Percentiles rank a stretch among this genome's conserved stretches.
Evolutionary conservation across 2,329 filamentous ascomycete genomes (phyloP).

Genomic region (Elsinoe perseae): DNA sequence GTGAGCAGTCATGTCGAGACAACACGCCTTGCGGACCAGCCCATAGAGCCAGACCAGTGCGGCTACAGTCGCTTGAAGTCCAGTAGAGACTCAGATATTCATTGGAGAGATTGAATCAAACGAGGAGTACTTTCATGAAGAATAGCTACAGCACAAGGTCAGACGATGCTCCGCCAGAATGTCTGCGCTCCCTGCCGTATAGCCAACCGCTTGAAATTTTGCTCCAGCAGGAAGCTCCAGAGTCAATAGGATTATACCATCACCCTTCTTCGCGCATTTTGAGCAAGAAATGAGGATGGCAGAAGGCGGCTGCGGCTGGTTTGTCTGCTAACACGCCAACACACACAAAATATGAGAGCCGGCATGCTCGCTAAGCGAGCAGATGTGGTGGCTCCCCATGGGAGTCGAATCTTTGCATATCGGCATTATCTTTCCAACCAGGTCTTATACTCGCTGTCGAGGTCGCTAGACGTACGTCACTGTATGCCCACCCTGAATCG

Average conservation of each 20-base stretch:
- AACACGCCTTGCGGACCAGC: neutral
- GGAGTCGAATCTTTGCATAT: constrained; percentile 56
- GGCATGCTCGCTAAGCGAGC: neutral
- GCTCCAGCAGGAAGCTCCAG: neutral
- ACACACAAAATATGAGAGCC: neutral
- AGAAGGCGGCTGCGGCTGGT: neutral
- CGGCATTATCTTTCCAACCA: constrained; percentile 55
- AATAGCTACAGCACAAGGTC: neutral
- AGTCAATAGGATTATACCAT: neutral
- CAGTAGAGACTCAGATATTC: neutral
- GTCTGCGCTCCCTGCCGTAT: neutral
- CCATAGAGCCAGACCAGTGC: constrained; percentile 7
- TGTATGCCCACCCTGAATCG: neutral
- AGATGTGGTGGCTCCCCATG: constrained; percentile 37
- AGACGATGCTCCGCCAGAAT: neutral
- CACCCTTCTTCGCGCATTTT: too few species aligned
- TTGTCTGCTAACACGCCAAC: neutral
- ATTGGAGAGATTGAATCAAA: neutral
- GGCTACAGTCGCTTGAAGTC: neutral
- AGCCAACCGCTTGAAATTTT: constrained; percentile 9
- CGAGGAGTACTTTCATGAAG: neutral
- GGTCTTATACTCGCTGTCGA: constrained; percentile 55
- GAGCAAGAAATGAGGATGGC: neutral
- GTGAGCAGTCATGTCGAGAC: constrained; percentile 11
- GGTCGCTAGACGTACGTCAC: constrained; percentile 45